Evolutionary conservation across 1,139 yeast species (phyloP).

Genomic region (Kodamaea sp.): DNA sequence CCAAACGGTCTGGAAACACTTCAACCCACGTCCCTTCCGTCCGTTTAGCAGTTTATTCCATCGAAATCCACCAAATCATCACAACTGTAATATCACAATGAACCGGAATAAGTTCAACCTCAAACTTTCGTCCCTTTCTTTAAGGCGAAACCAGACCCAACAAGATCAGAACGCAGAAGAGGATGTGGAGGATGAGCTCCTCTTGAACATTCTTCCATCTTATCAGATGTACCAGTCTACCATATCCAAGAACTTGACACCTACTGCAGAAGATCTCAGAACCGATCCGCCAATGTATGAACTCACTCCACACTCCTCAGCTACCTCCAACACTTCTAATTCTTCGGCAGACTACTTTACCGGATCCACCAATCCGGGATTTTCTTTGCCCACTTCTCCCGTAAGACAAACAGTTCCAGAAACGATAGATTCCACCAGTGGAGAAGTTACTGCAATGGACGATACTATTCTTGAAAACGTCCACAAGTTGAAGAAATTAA

Average conservation of each 20-base stretch:
- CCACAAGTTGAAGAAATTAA: constrained; percentile 35
- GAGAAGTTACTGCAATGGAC: constrained; percentile 21
- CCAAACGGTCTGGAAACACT: too few relatives aligned
- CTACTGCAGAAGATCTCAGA: constrained; percentile 33
- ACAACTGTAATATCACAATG: too few relatives aligned
- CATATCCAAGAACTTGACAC: constrained; percentile 38
- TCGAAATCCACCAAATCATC: not conserved
- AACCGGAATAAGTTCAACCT: constrained; percentile 19
- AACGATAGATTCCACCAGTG: constrained; percentile 4
- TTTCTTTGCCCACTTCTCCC: constrained; percentile 25
- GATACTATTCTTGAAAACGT: constrained; percentile 38
- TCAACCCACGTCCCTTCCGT: too few relatives aligned
- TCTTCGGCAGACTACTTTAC: constrained; percentile 22
- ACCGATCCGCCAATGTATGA: constrained; percentile 42
- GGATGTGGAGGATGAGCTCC: constrained; percentile 18
- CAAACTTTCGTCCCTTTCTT: constrained; percentile 17
- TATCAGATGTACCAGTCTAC: constrained; percentile 45
- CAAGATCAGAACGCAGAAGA: constrained; percentile 1
- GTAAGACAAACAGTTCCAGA: constrained; percentile 11
- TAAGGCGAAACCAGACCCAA: constrained; percentile 7
- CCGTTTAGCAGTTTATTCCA: too few relatives aligned
- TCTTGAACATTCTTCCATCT: constrained; percentile 43
- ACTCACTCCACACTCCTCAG: constrained; percentile 24
- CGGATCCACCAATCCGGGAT: too few relatives aligned
- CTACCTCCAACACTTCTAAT: constrained; percentile 15